Evolutionary conservation across 2,329 filamentous ascomycete genomes (phyloP), one percentile per base, ranked within the genome.

Genomic region (Penicillium sp.): DNA sequence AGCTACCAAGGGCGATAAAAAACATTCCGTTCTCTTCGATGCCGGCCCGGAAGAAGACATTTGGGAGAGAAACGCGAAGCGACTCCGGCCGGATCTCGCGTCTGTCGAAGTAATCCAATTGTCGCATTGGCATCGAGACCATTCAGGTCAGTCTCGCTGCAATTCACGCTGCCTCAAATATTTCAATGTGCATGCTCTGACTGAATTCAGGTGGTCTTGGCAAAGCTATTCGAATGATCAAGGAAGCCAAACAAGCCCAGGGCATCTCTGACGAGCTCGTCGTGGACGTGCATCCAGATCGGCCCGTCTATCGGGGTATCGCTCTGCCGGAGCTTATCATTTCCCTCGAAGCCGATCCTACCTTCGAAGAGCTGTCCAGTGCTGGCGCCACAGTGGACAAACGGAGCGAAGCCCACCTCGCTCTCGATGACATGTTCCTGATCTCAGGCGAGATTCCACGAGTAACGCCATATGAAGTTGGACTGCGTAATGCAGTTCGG

Each of bases 101-200:
- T 58, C 63, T 0, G 68, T 83, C 23, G 79, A 81, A 56, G 52
- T 75, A 13, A 73, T 81, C 18, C 72, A 80, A 44, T 65, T 82
- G 23, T 79, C 77, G 5, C 77, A 81, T 58, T 81, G 80, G 80
- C 79, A 83, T 65, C 73, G 80, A 36, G 79, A 83, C 56, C 79
- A 83, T 57, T 81, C 79, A 24, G 78, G 78, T 74, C 47, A n/a
- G 60, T 57, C 7, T 26, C n/a, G 13, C 13, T 9, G 4, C 16
- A 28, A 16, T n/a, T 45, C 15, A 31, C 28, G 13, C 16, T 34
- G 24, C 9, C 15, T 8, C 8, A 13, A 16, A 6, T 9, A 4
- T 7, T 13, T 10, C 18, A 42, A 6, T 26, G 24, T 45, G 16
- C 23, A 12, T 12, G 12, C 45, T 33, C 21, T 45, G 33, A 45